Percentiles rank a stretch among this genome's conserved stretches.
These are phyloP conservation scores for Phallus indusiatus DNA, from an alignment of 768 basidiomycete species.

Conservation along the genomic window DNA sequence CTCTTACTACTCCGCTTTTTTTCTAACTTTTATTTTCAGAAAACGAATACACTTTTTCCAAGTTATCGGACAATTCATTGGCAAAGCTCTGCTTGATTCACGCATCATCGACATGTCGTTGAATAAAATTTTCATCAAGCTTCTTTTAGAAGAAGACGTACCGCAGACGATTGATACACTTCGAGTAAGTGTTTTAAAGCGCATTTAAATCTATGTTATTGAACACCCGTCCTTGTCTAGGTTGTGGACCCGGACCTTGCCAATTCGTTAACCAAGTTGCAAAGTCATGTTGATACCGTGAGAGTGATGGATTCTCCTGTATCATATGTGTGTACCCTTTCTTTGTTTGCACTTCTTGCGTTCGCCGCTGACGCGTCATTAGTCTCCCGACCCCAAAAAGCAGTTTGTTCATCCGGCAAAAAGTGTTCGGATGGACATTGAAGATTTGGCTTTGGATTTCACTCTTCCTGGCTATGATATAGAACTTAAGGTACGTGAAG, in stretches of 20 bases:
- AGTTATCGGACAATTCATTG: conserved; percentile 92
- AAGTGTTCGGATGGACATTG: conserved; percentile 58
- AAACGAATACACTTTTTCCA: conserved; percentile 81
- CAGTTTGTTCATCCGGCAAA: conserved; percentile 21
- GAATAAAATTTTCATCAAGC: conserved; percentile 91
- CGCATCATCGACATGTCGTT: conserved; percentile 94
- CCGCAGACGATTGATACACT: conserved; percentile 77
- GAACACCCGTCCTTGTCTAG: conserved; percentile 27
- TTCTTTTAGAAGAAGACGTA: conserved; percentile 79
- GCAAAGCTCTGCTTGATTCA: conserved; percentile 94
- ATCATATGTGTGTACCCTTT: conserved; percentile 18
- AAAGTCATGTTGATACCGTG: conserved; percentile 32
- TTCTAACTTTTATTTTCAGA: conserved; percentile 27
- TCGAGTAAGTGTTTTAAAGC: conserved; percentile 39
- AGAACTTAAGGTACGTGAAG: conserved; percentile 64
- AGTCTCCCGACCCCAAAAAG: conserved; percentile 15
- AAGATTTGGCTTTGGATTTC: conserved; percentile 91
- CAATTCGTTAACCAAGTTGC: conserved; percentile 73
- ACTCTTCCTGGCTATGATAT: conserved; percentile 95
- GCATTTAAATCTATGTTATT: neutral
- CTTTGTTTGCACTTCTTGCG: neutral
- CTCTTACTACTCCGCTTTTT: neutral
- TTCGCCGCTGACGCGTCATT: conserved; percentile 7
- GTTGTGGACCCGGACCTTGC: conserved; percentile 80
- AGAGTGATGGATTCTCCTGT: conserved; percentile 37